Evolutionary conservation across 176 grass and related monocot genomes (phyloP), one percentile per base, ranked within the genome.

Genomic region (Avena atlantica): DNA sequence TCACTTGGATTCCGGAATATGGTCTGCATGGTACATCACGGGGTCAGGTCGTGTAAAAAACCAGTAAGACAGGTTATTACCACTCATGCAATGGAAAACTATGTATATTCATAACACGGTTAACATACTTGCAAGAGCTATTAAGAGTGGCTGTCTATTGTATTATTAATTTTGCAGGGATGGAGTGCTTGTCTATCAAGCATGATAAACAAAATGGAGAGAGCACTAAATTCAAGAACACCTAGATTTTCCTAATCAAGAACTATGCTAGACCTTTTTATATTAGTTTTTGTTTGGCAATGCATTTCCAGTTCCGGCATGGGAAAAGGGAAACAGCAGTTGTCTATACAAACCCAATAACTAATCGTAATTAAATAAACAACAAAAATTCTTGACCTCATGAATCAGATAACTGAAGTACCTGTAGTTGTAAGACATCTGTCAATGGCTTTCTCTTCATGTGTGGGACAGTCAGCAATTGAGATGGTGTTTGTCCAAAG

Each of bases 401-500:
- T 65, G 25, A 31, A 77, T 48, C 50, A 70, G 71, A 51, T 69
- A 87, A 91, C 57, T 20, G 65, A 86, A 57, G 37, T 91, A 98
- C 97, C 97, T 98, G 97, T 77, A 98, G 80, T 44, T 96, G 97
- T 83, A 98, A 85, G 73, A 98, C 90, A 84, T 94, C 97, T 42
- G 89, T 75, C 57, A 98, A 79, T 85, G 92, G 76, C 70, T 89
- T 96, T 88, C 77, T 96, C 75, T 85, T 98, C 78, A 94, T 84
- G 81, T 98, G 97, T 20, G 94, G 97, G 58, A 91, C 53, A 76
- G 87, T 89, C 29, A 98, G 82, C 85, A 98, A 78, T 64, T 98
- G 97, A 88, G 94, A 98, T 79, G 97, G 94, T 42, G 97, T 98
- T 93, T 98, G 97, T 70, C 97, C 97, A 89, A 98, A 98, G 84